Evolutionary conservation across 768 basidiomycete species (phyloP).

Genomic region (Lentinula edodes): DNA sequence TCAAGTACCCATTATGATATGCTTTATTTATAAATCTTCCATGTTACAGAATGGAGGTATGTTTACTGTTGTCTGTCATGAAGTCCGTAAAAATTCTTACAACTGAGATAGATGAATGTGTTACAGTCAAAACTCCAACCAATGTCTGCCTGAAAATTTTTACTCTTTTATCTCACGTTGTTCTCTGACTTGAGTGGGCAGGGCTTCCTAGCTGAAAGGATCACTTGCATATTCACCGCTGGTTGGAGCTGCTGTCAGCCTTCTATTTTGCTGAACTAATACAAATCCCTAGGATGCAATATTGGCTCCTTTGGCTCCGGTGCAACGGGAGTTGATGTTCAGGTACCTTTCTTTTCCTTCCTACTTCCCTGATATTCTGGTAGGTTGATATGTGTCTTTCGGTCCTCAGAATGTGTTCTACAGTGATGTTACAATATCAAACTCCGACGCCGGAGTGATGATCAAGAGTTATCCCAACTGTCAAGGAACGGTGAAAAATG

Average conservation of each 20-base stretch:
- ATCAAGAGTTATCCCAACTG: constrained; percentile 19
- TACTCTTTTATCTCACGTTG: too few relatives aligned
- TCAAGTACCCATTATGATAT: neutral
- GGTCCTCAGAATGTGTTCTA: constrained; percentile 12
- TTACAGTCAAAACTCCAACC: constrained; percentile 26
- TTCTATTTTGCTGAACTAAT: too few relatives aligned
- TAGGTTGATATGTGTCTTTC: neutral
- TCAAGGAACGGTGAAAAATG: constrained; percentile 15
- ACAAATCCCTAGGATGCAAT: constrained; percentile 14
- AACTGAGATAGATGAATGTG: constrained; percentile 21
- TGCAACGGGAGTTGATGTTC: constrained; percentile 14
- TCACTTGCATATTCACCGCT: constrained; percentile 14
- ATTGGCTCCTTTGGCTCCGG: constrained; percentile 17
- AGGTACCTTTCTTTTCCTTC: neutral
- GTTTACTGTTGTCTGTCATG: neutral
- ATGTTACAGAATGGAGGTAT: neutral
- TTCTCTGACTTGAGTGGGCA: neutral
- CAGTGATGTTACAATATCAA: constrained; percentile 15
- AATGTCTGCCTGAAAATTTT: neutral
- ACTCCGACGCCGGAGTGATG: constrained; percentile 18
- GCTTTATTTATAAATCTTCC: neutral
- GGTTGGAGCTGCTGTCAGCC: neutral
- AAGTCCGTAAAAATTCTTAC: neutral
- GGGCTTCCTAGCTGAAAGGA: constrained; percentile 13
- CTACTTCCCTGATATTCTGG: too few relatives aligned